Evolutionary conservation across 495 filamentous ascomycete species (phyloP).

Genomic region (Penicillium subrubescens): DNA sequence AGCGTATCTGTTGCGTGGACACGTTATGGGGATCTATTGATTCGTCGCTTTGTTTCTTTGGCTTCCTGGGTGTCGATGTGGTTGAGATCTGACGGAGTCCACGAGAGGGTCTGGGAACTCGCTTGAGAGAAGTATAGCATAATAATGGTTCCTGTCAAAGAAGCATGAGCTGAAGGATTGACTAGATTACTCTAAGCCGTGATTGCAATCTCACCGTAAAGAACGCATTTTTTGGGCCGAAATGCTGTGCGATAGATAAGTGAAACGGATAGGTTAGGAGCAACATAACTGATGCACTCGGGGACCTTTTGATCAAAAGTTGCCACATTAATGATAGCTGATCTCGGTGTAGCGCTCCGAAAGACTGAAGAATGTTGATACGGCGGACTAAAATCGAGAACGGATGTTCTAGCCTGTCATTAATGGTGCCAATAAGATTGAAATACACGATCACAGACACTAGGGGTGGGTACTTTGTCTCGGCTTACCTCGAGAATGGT

Average conservation of each 20-base stretch:
- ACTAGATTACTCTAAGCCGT: background rate
- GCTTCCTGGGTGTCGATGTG: background rate
- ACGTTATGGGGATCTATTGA: background rate
- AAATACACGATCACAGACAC: background rate
- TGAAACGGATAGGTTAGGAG: background rate
- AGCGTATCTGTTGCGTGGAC: background rate
- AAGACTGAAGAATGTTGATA: background rate
- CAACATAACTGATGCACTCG: background rate
- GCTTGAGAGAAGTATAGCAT: background rate
- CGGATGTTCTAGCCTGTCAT: background rate
- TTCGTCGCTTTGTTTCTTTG: background rate
- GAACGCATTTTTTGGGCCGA: background rate
- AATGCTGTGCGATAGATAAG: background rate
- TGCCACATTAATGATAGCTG: background rate
- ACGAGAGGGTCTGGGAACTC: background rate
- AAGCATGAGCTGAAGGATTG: background rate
- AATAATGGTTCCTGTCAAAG: background rate
- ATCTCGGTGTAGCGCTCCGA: background rate
- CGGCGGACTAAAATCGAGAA: background rate
- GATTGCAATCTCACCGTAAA: conserved; percentile 1
- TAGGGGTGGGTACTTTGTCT: background rate
- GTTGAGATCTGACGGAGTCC: background rate
- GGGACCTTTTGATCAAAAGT: background rate
- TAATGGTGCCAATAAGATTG: background rate
- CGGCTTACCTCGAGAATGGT: conserved; percentile 1